These are phyloP conservation scores for Plasmodium yoelii DNA, from an alignment of 169 alveolate genomes.

Conservation along the genomic window DNA sequence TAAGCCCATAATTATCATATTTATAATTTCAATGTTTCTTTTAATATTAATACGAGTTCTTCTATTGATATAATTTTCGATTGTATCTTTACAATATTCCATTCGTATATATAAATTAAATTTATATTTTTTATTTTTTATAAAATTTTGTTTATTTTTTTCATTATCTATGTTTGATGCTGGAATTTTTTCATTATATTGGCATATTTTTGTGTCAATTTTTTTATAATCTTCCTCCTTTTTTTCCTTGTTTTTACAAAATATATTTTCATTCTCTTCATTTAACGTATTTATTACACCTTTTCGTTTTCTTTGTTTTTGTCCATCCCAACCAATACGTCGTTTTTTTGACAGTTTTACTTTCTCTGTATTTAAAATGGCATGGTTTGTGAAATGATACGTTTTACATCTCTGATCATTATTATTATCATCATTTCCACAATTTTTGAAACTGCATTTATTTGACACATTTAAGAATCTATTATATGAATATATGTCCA, in stretches of 20 bases:
- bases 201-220: background rate
- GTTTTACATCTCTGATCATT: no score
- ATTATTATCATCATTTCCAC: no score
- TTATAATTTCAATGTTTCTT: conserved; percentile 42
- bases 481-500: no score
- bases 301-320: no score
- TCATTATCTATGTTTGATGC: conserved; percentile 5
- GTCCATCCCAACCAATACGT: no score
- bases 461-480: no score
- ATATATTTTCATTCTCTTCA: no score
- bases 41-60: conserved; percentile 33
- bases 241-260: background rate
- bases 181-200: background rate
- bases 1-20: conserved; percentile 50
- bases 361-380: no score
- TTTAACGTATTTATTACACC: no score
- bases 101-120: conserved; percentile 50
- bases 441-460: no score
- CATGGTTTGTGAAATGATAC: no score
- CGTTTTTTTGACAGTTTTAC: no score
- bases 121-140: conserved; percentile 8
- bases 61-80: conserved; percentile 43
- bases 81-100: conserved; percentile 53
- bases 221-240: background rate
- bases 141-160: conserved; percentile 4